Evolutionary conservation across 2,329 filamentous ascomycete genomes (phyloP), one percentile per base, ranked within the genome.

Genomic region (Xylaria hypoxylon): DNA sequence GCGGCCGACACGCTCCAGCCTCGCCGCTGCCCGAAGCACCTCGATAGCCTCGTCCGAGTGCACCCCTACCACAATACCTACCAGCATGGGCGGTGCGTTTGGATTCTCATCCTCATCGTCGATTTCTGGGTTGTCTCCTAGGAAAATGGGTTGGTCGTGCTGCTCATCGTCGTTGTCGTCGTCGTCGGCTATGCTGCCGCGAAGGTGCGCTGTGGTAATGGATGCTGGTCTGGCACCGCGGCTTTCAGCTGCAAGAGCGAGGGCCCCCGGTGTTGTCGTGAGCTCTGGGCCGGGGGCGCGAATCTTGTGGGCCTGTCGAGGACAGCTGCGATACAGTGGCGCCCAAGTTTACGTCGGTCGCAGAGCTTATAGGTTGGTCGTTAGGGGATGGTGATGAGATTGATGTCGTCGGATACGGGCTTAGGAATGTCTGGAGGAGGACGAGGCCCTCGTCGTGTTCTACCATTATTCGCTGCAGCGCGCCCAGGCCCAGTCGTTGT

Each of bases 391-490:
- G 42, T 24, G n/a, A n/a, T n/a, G n/a, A n/a, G n/a, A n/a, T n/a
- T n/a, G n/a, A n/a, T n/a, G 6, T 15, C 24, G 53, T 15, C 6
- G 53, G 8, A 11, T 33, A 55, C 17, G 62, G 67, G 44, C 38
- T 65, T 3, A 69, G 61, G 58, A 62, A 67, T 3, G 66, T 59
- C 19, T 68, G 66, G 0, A 68, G 17, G 15, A 70, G 24, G 1
- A 65, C 58, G 11, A 80, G 77, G 0, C 80, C 80, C 3, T 71
- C 65, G 53, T 70, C 72, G 74, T 86, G 85, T 74, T 89, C 87
- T 74, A 89, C 83, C 76, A 89, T 85, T 68, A 89, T 82, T 75
- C 87, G 85, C 72, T 85, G 81, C 2, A 86, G 85, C 6, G 75
- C 72, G 70, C 87, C 87, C 48, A 87, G 81, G 52, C 81, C 83